Evolutionary conservation across 2,329 filamentous ascomycete genomes (phyloP), one percentile per base, ranked within the genome.

Genomic region (Botrytis aclada): DNA sequence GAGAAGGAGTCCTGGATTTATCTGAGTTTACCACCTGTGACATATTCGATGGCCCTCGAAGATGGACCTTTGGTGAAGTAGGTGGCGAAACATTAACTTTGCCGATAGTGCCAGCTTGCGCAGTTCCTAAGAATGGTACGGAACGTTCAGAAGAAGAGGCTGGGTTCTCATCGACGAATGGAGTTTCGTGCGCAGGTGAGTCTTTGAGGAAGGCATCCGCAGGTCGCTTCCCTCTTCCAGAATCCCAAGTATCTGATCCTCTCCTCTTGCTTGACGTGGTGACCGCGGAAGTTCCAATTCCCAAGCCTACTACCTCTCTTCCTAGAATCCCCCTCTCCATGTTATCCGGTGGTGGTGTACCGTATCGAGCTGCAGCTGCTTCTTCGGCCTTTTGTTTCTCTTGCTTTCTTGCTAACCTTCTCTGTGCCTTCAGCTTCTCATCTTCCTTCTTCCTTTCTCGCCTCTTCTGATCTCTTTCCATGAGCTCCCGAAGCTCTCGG

Each of bases 391-490:
- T 87, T 79, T 92, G 89, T 77, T 88, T 89, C 78, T 95, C 92
- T 70, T 90, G 90, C 75, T 88, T 86, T 69, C 88, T 86, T 58
- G 89, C 87, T 37, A 96, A 83, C 73, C 88, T 89, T 71, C 87
- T 87, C 76, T 92, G 89, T 37, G 90, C 83, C 75, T 87, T 89
- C 75, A 93, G 89, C 75, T 90, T 88, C 34, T 95, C 91, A 54
- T 86, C 86, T 73, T 88, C 85, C 70, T 87, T 88, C 82, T 93
- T 95, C 80, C 90, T 89, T 77, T 97, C 93, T 76, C 88, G 89
- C 73, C 96, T 88, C 78, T 95, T 89, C 76, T 91, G 87, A 79
- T 99, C 96, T 74, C 96, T 87, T 78, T 99, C 96, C 88, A 99
- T 92, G 43, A 98, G 85, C 80, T 97, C 93, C 73, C 95, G 88